phyloP scores from a whole-genome alignment of 768 basidiomycete species.

The Astraeus odoratus region DNA sequence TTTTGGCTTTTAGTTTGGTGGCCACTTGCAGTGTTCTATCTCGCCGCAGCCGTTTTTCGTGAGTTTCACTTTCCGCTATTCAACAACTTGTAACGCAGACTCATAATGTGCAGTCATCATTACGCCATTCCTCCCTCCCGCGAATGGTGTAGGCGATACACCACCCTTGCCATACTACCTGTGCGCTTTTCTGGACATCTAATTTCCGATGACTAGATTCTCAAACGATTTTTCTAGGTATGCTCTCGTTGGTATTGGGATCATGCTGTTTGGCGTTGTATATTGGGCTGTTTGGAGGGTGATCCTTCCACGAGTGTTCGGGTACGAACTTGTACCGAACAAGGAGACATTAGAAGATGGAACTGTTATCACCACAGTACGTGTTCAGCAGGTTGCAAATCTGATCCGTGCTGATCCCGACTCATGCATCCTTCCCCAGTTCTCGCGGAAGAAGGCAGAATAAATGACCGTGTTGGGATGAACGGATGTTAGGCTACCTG shows the following conservation, averaged over 20 bases:
- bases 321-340: constrained; percentile 40
- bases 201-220: neutral
- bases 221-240: constrained; percentile 28
- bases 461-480: too few species aligned
- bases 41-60: constrained; percentile 46
- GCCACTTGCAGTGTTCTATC: constrained; percentile 49
- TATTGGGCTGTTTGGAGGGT: constrained; percentile 54
- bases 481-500: too few species aligned
- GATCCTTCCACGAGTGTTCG: constrained; percentile 40
- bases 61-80: constrained; percentile 10
- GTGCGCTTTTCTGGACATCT: constrained; percentile 13
- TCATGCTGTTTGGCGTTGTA: constrained; percentile 38
- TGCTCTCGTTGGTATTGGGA: constrained; percentile 45
- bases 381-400: constrained; percentile 9
- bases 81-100: neutral
- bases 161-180: constrained; percentile 56
- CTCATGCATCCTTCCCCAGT: neutral
- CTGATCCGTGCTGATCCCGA: neutral
- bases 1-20: too few species aligned
- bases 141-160: constrained; percentile 50
- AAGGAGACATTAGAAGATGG: constrained; percentile 47
- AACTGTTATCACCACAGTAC: constrained; percentile 46
- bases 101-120: constrained; percentile 35
- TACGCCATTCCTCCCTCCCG: constrained; percentile 48
- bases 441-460: neutral